Base-by-base conservation (phyloP, 495 filamentous ascomycete species). In the Hypoxylon rickii region DNA sequence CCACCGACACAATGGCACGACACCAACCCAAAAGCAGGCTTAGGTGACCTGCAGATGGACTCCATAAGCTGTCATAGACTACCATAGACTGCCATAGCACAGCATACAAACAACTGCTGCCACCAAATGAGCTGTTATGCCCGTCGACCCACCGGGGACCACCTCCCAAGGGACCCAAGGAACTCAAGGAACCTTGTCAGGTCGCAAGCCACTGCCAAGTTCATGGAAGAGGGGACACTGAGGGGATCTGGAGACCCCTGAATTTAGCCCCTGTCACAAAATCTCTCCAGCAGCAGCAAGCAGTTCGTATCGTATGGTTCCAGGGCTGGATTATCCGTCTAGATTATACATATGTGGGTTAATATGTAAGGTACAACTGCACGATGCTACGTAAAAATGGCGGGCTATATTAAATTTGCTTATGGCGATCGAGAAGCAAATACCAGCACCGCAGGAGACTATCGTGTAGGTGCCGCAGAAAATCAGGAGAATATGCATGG, bases 181-280 rank as follows among this genome's bases (percentile, higher is more conserved):
- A n/a, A n/a, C n/a, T 32, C 42, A 45, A 18, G 7, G 5, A 7
- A 5, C 8, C 34, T 18, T 13, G 34, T 15, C 3, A 17, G 18
- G 37, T 34, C 44, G 47, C 51, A 62, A 55, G 53, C 43, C 48
- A 53, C 53, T 32, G 42, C 42, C 43, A 49, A 26, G 53, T 50
- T 53, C 26, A 39, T 22, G 29, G 44, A 17, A 46, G 52, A 51
- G 46, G 58, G 58, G 51, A 34, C 44, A 3, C 33, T 29, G 34
- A 44, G 53, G 57, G 58, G 51, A 34, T 49, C 15, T 39, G 37
- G 34, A 44, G 53, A 63, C 53, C 59, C 59, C 59, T 63, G 59
- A 53, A 15, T 45, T 47, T 38, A 18, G 24, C 52, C 58, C 58
- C 52, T 62, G 58, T 52, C 40, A 38, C 22, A 55, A 29, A n/a